Base-by-base conservation (phyloP, 805 yeast genomes). In the Sugiyamaella mastotermitis region DNA sequence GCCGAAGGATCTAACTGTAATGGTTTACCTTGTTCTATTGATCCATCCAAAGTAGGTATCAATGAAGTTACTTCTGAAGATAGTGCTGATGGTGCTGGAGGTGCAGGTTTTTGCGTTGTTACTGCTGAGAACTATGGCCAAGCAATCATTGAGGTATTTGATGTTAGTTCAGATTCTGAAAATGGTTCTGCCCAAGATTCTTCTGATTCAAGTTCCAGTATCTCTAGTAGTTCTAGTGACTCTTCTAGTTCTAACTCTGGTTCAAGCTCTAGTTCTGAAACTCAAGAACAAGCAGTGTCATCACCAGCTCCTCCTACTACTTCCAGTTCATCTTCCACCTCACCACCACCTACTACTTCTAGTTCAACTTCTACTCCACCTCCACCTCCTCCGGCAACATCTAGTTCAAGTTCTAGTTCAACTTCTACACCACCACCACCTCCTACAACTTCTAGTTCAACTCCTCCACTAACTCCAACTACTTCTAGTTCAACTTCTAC, bases 1-100 rank as follows among this genome's bases (percentile, higher is more conserved):
- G 83, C 77, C 40, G 82, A 80, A 51, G 73, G 69, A 36, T 64
- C 72, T 35, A 66, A 76, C 50, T 85, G 95, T 61, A 66, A 65
- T 46, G 94, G 94, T n/a, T 64, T 74, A 38, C 69, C 79, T n/a
- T 86, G 95, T 62, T 81, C 76, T 48, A 84, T 86, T 53, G 83
- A 86, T 55, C 95, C 95, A 35, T 65, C 74, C 25, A 65, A 64
- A 35, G 59, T 65, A 41, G 81, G 75, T 26, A 68, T 78, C 48
- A 82, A 84, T 64, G 68, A 67, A 37, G 72, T 76, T 24, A 46
- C 53, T 14, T 68, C 76, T 17, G 51, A 64, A 3, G 51, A 62
- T 3, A 57, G 67, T 25, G 49, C 70, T 21, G 52, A 60, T 33
- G 76, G 78, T 44, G 76, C 78, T 38, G 80, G 79, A 35, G 84